Evolutionary conservation across 2,329 filamentous ascomycete species (phyloP).

Genomic region (Tolypocladium guangdongense): DNA sequence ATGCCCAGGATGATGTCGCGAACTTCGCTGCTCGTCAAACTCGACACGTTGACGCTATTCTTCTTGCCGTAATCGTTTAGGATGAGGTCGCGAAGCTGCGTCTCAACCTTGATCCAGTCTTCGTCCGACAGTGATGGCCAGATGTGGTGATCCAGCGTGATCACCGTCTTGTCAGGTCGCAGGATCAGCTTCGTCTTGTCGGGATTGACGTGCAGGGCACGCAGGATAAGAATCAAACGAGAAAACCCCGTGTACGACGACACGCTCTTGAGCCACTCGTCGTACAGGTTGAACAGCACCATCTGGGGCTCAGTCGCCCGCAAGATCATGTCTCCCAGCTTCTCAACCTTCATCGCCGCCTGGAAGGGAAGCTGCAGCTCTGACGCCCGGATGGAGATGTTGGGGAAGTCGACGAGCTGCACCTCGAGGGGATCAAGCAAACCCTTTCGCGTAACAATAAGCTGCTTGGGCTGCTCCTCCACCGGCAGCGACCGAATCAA

Average conservation of each 20-base stretch:
- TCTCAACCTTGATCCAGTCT: conserved; percentile 99
- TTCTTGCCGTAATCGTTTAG: conserved; percentile 99
- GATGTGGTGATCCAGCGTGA: conserved; percentile 97
- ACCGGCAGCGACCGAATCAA: conserved; percentile 91
- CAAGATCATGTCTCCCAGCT: conserved; percentile 97
- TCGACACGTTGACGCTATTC: conserved; percentile 98
- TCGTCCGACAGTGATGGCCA: conserved; percentile 93
- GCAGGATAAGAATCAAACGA: conserved; percentile 81
- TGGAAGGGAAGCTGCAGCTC: conserved; percentile 97
- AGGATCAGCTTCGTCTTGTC: conserved; percentile 97
- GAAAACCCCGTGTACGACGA: conserved; percentile 99
- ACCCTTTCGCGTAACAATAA: conserved; percentile 97
- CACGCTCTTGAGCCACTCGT: conserved; percentile 97
- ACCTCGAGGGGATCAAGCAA: conserved; percentile 94
- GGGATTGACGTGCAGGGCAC: conserved; percentile 92
- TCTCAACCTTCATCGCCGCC: conserved; percentile 99
- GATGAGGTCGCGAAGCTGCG: conserved; percentile 87
- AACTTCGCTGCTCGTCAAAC: conserved; percentile 91
- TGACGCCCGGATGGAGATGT: conserved; percentile 95
- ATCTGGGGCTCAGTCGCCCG: conserved; percentile 98
- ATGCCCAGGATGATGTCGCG: conserved; percentile 98
- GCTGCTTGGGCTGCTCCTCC: conserved; percentile 96
- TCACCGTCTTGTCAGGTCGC: conserved; percentile 93
- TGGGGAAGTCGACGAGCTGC: conserved; percentile 94
- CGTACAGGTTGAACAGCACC: conserved; percentile 98